Conservation (phyloP, 805 yeast genomes). For the Spathaspora hagerdaliae region DNA sequence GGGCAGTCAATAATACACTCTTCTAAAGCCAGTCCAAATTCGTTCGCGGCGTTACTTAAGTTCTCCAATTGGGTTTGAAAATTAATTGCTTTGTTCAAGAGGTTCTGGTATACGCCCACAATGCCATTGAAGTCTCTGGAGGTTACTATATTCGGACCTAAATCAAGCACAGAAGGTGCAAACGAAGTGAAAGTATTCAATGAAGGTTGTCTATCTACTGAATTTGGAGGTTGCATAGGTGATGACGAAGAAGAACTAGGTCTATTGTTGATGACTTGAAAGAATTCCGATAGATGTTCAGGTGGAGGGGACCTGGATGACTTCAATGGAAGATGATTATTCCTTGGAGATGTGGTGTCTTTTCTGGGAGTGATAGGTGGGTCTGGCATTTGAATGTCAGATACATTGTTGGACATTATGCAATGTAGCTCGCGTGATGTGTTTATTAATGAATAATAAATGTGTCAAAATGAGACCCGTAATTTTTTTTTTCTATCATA, state of each 20-base stretch:
- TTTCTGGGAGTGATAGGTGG: too few relatives aligned
- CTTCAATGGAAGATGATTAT: too few relatives aligned
- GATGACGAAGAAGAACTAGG: background rate
- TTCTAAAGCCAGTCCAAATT: slow-evolving; percentile 69
- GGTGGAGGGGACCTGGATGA: slow-evolving; percentile 25
- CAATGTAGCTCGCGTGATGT: too few relatives aligned
- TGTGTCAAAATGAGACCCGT: too few relatives aligned
- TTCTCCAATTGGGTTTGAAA: slow-evolving; percentile 44
- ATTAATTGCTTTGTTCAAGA: slow-evolving; percentile 43
- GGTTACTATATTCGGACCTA: slow-evolving; percentile 53
- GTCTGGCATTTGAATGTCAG: too few relatives aligned
- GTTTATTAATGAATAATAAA: too few relatives aligned
- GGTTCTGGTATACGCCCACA: slow-evolving; percentile 42
- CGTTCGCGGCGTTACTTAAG: slow-evolving; percentile 60
- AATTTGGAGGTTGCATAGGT: background rate
- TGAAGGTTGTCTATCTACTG: slow-evolving; percentile 23
- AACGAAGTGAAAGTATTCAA: slow-evolving; percentile 42
- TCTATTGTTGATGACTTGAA: slow-evolving; percentile 39
- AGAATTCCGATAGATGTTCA: slow-evolving; percentile 59
- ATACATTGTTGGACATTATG: too few relatives aligned
- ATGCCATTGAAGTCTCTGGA: slow-evolving; percentile 54
- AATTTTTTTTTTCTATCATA: too few relatives aligned
- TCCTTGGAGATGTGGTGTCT: too few relatives aligned
- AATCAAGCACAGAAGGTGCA: slow-evolving; percentile 52
- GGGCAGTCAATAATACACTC: slow-evolving; percentile 23